Base-by-base conservation (phyloP, 768 basidiomycete genomes). In the Pulveroboletus sp. region DNA sequence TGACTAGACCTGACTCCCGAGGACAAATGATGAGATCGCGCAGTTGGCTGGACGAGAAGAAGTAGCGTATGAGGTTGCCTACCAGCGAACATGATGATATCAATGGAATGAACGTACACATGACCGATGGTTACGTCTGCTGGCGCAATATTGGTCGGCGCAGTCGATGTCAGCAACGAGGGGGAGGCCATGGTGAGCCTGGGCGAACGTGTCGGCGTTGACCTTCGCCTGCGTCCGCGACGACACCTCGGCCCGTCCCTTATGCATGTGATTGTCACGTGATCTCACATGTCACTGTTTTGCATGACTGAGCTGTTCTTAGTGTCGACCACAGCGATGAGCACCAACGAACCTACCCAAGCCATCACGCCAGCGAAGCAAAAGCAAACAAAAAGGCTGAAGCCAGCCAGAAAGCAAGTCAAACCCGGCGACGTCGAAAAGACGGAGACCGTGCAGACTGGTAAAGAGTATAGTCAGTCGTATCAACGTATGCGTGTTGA, bases 341-440 rank as follows among this genome's bases (percentile, higher is more conserved):
- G 51, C 61, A 56, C 61, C 38, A 64, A 64, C 35, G 68, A 61
- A 44, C 59, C 57, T 15, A 39, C 45, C 3, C 58, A 57, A 30
- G 55, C 48, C 10, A 51, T 56, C 31, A 37, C 50, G 8, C 54
- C 51, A 35, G 49, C 38, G 3, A 64, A 61, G 46, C 52, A 58
- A 47, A 70, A 64, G 48, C 65, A 65, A 14, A 30, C 55, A 32
- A 91, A 86, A 67, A 92, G 90, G 63, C 74, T 90, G 13, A 87
- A 87, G 59, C 94, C 94, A 5, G 93, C 93, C n/a, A 74, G 93
- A 43, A 93, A 94, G 61, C 93, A 97, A 62, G 93, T 97, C 11
- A 86, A 89, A 58, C 73, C 88, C 1, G 93, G 92, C 33, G 86
- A 95, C 59, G 89, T 95, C 15, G 89, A 89, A 56, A 92, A 91